These are phyloP conservation scores for Kluyveromyces marxianus DNA, from an alignment of 1,139 yeast species.

Conservation along the genomic window DNA sequence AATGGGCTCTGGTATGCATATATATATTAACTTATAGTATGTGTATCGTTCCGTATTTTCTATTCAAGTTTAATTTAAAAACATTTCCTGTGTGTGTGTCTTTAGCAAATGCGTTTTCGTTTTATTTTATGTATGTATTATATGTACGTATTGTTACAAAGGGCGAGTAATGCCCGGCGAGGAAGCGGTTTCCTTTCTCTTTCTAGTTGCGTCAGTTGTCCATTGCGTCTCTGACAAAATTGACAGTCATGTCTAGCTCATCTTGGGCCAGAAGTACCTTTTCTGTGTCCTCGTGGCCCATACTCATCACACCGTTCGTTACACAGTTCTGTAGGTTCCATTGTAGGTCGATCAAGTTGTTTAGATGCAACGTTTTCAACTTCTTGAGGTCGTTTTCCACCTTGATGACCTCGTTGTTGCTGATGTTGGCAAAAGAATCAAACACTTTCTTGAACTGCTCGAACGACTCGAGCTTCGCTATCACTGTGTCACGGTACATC, in stretches of 20 bases:
- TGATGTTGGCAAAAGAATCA: constrained; percentile 7
- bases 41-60: too few species aligned
- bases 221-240: constrained; percentile 29
- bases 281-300: constrained; percentile 20
- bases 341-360: constrained; percentile 28
- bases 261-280: constrained; percentile 24
- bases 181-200: too few species aligned
- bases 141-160: background rate
- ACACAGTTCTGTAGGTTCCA: constrained; percentile 25
- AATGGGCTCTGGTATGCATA: too few species aligned
- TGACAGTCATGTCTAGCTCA: constrained; percentile 29
- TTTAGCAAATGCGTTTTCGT: too few species aligned
- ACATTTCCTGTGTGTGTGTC: too few species aligned
- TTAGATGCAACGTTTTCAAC: constrained; percentile 23
- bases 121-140: background rate
- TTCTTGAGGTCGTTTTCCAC: constrained; percentile 19
- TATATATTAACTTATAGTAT: too few species aligned
- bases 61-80: too few species aligned
- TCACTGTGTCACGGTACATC: constrained; percentile 27
- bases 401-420: constrained; percentile 12
- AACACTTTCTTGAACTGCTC: constrained; percentile 15
- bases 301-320: constrained; percentile 25
- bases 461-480: constrained; percentile 23
- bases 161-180: background rate
- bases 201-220: constrained; percentile 11